Evolutionary conservation across 2,329 filamentous ascomycete species (phyloP).

Genomic region (Fusarium coffeatum): DNA sequence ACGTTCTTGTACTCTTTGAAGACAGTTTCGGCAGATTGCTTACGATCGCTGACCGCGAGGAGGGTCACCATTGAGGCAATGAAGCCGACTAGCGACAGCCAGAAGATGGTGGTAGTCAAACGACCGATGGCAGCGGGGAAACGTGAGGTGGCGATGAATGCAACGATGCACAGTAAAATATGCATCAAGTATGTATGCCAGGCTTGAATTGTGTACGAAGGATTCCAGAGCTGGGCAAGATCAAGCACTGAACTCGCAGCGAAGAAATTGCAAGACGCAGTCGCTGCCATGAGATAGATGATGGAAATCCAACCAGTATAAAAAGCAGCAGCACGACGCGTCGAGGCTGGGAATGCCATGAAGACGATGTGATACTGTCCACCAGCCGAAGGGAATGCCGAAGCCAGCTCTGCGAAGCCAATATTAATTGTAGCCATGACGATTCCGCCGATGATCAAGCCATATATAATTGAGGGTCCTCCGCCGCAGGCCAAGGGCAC

Average conservation of each 20-base stretch:
- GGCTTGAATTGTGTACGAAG: conserved; percentile 31
- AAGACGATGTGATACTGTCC: conserved; percentile 47
- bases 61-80: conserved; percentile 41
- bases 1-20: conserved; percentile 42
- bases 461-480: conserved; percentile 44
- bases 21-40: conserved; percentile 33
- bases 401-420: conserved; percentile 45
- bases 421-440: conserved; percentile 42
- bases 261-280: conserved; percentile 45
- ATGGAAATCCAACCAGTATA: conserved; percentile 43
- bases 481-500: conserved; percentile 43
- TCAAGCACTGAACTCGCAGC: conserved; percentile 42
- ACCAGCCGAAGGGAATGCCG: conserved; percentile 43
- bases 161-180: conserved; percentile 41
- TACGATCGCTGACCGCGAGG: conserved; percentile 33
- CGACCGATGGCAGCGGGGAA: conserved; percentile 43
- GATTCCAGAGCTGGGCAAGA: conserved; percentile 37
- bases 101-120: conserved; percentile 40
- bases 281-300: conserved; percentile 45
- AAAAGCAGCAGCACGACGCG: conserved; percentile 40
- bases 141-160: conserved; percentile 30
- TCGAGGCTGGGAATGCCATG: conserved; percentile 41
- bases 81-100: conserved; percentile 41
- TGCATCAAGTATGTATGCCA: conserved; percentile 46
- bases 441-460: conserved; percentile 39